Base-by-base conservation (phyloP, 768 basidiomycete species). In the Tricholoma bakamatsutake region DNA sequence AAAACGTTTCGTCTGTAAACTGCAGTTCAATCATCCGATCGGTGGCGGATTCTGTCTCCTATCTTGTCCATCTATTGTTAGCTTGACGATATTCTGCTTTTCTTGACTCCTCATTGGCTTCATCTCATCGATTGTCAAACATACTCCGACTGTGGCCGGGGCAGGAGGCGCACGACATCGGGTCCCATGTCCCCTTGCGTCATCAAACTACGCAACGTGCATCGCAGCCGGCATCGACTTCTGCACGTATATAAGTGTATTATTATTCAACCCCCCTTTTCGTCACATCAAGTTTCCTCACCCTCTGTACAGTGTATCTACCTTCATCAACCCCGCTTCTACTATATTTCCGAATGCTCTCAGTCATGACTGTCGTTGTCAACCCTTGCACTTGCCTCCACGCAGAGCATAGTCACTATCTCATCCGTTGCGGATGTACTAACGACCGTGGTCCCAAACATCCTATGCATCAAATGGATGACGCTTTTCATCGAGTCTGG, bases 341-440 rank as follows among this genome's bases (percentile, higher is more conserved):
- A 45, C 24, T 30, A 31, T 13, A 5, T 24, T 4, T 21, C 40
- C 40, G 54, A 17, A 40, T 15, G 12, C 18, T 30, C 11, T 45
- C 8, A 35, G 21, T 35, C 30, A 55, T 53, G 52, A 54, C 57
- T 48, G 21, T 55, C 33, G 31, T 49, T 21, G 49, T 31, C 52
- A 43, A 53, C 12, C 55, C 55, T 8, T 66, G 63, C 57, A 54
- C 58, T 24, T 70, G 69, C 58, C 35, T 56, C 11, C 61, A 67
- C 39, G 33, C 43, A 10, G 56, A 62, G 8, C 50, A 55, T 6
- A 60, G 47, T 17, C 72, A 73, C 54, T 70, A 62, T 54, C 61
- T 67, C 45, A 59, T 67, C n/a, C 68, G 71, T 45, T 72, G 72
- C 57, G 70, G 70, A 6, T 73, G 72, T 52, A 64, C 64, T 30